Percentiles rank a stretch among this genome's conserved stretches.
phyloP scores from a whole-genome alignment of 345 rosid genomes.

The Turritis glabra region DNA sequence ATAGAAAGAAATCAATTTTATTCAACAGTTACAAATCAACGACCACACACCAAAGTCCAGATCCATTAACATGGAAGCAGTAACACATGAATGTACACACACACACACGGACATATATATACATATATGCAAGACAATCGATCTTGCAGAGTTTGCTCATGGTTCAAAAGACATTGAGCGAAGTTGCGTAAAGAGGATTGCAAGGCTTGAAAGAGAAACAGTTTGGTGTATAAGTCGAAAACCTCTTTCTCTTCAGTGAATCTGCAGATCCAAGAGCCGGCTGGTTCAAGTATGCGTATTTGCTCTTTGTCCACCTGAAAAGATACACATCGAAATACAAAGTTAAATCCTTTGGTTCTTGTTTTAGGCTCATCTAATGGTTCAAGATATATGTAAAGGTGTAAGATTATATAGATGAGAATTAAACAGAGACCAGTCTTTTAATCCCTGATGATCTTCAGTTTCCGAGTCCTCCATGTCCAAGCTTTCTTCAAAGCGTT shows the following conservation, averaged over 20 bases:
- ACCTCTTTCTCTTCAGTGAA: conserved; percentile 45
- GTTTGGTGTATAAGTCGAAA: conserved; percentile 56
- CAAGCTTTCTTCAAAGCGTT: conserved; percentile 59
- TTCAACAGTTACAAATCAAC: conserved; percentile 19
- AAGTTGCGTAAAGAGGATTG: conserved; percentile 54
- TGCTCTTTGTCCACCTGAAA: conserved; percentile 96
- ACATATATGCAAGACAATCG: conserved; percentile 5
- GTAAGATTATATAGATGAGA: neutral
- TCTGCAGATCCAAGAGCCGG: conserved; percentile 62
- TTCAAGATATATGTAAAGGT: neutral
- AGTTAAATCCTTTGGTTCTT: conserved; percentile 10
- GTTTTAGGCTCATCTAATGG: neutral
- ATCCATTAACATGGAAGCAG: conserved; percentile 11
- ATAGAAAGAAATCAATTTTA: conserved; percentile 18
- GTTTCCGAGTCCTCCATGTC: conserved; percentile 41
- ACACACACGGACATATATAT: neutral
- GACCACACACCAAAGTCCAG: conserved; percentile 27
- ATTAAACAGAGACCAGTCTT: conserved; percentile 64
- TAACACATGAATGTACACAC: conserved; percentile 24
- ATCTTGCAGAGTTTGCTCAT: conserved; percentile 20
- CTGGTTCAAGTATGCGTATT: conserved; percentile 87
- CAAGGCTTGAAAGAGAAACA: conserved; percentile 63
- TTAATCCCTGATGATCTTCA: conserved; percentile 65
- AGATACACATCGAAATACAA: neutral
- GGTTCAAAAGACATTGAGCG: conserved; percentile 58